Conservation (phyloP, 2,329 filamentous ascomycete species). For the Clonostachys sp. region DNA sequence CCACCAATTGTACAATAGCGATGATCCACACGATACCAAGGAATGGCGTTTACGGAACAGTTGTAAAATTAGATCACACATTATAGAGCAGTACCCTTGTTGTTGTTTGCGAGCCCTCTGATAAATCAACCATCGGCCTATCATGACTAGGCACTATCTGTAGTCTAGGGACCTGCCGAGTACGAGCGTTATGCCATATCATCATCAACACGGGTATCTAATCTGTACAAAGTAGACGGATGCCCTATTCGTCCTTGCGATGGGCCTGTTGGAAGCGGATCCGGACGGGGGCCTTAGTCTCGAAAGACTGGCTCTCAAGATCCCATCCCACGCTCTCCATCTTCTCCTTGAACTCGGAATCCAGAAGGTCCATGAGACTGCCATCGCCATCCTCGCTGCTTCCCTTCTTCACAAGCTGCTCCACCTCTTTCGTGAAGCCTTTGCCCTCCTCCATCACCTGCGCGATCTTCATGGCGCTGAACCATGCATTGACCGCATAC, state of each 20-base stretch:
- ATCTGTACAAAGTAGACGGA: too few species aligned
- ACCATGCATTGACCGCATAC: slow-evolving; percentile 28
- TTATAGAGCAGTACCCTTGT: too few species aligned
- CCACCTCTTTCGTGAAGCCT: neutral
- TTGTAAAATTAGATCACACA: too few species aligned
- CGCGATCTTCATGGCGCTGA: slow-evolving; percentile 23
- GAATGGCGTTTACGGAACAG: neutral
- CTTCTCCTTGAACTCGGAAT: slow-evolving; percentile 15
- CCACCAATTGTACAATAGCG: too few species aligned
- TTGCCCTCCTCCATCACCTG: neutral
- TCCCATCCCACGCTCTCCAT: slow-evolving; percentile 25
- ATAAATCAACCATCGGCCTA: too few species aligned
- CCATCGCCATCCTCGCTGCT: neutral
- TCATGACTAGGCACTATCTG: too few species aligned
- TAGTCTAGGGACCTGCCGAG: too few species aligned
- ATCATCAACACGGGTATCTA: too few species aligned
- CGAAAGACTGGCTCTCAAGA: slow-evolving; percentile 23
- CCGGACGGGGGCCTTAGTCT: slow-evolving; percentile 27
- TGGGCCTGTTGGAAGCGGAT: slow-evolving; percentile 11
- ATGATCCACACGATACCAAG: neutral
- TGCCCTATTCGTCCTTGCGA: neutral
- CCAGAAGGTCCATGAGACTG: neutral
- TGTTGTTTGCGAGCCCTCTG: too few species aligned
- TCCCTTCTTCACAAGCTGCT: neutral
- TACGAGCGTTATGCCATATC: too few species aligned